A percentile compares a stretch with the other conserved stretches of the same genome.
phyloP scores from a whole-genome alignment of 306 rosid species.

The Citrullus colocynthis region DNA sequence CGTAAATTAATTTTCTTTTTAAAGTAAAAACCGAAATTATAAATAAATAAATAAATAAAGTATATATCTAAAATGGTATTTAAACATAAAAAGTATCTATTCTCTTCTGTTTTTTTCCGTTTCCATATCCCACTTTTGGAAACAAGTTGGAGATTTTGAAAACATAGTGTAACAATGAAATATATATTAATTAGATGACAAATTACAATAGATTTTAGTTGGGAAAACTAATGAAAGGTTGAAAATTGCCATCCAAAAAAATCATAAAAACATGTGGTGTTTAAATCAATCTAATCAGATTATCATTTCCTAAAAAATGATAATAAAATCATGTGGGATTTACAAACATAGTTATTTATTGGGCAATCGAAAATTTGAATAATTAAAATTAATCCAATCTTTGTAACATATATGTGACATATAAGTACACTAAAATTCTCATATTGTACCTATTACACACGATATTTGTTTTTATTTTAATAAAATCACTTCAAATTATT shows the following conservation, averaged over 20 bases:
- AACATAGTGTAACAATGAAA: neutral
- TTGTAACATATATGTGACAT: neutral
- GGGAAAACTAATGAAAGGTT: neutral
- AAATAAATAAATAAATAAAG: too few relatives aligned
- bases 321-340: neutral
- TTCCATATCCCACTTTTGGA: neutral
- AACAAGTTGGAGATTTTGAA: neutral
- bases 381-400: neutral
- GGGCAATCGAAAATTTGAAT: neutral
- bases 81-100: too few relatives aligned
- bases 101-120: neutral
- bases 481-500: neutral
- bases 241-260: neutral
- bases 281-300: conserved; percentile 2
- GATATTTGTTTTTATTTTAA: neutral
- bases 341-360: neutral
- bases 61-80: too few relatives aligned
- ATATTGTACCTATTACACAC: neutral
- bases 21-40: too few relatives aligned
- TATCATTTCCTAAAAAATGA: neutral
- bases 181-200: neutral
- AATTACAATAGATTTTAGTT: neutral
- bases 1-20: too few relatives aligned
- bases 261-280: neutral
- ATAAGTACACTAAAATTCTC: neutral